Evolutionary conservation across 116 monocot species (phyloP).

Genomic region (Thalassia testudinum): DNA sequence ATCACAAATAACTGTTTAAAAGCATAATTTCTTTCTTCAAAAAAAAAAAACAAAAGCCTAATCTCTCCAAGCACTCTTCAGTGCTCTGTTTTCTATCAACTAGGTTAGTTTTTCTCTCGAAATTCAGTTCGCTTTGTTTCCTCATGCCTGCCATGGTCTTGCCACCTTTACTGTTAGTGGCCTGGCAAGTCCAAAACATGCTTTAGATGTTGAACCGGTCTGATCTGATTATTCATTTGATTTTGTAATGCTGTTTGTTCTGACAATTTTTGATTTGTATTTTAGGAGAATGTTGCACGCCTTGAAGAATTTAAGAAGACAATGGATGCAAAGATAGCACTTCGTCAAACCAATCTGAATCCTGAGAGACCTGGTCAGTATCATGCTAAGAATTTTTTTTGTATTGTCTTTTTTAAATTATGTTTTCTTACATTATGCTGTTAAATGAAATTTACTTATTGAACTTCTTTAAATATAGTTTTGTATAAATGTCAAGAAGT

Average conservation of each 20-base stretch:
- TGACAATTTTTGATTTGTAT: constrained; percentile 1
- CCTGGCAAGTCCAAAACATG: too few species aligned
- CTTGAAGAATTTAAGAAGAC: constrained; percentile 61
- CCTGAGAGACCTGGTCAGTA: constrained; percentile 81
- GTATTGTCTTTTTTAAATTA: constrained; percentile 1
- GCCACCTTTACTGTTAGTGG: too few species aligned
- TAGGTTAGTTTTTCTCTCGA: background rate
- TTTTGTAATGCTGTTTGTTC: background rate
- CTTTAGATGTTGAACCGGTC: background rate
- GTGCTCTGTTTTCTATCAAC: background rate
- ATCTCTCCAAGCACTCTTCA: too few species aligned
- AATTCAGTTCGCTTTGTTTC: background rate
- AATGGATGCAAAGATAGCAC: constrained; percentile 48
- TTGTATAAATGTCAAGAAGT: background rate
- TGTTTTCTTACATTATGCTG: too few species aligned
- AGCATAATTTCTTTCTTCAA: too few species aligned
- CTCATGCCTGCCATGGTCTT: background rate
- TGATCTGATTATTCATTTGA: background rate
- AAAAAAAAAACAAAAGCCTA: too few species aligned
- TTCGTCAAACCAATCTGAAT: constrained; percentile 66
- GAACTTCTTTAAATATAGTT: too few species aligned
- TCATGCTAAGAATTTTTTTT: background rate
- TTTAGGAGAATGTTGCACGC: constrained; percentile 60
- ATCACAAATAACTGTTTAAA: too few species aligned
- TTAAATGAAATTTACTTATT: too few species aligned